Percentiles rank a stretch among this genome's conserved stretches.
These are phyloP conservation scores for Amylocystis lapponica DNA, from an alignment of 768 basidiomycete genomes.

Conservation along the genomic window DNA sequence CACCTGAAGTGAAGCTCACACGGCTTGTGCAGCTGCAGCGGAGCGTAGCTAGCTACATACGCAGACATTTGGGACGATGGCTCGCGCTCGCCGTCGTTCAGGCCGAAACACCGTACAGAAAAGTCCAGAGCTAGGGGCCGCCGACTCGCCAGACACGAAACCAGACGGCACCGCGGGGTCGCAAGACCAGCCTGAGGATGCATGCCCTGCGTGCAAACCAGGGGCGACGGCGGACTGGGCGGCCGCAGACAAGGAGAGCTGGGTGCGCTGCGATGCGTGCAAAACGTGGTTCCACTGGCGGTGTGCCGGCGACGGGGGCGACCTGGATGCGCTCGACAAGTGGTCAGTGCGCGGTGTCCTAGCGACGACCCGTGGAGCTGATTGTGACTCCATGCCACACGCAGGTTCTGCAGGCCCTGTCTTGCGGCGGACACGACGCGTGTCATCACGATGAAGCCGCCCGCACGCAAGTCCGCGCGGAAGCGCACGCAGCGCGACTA, in stretches of 20 bases:
- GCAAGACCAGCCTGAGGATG: conserved; percentile 11
- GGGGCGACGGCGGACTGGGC: conserved; percentile 25
- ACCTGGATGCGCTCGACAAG: conserved; percentile 68
- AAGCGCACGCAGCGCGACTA: conserved; percentile 75
- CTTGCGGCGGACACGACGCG: conserved; percentile 52
- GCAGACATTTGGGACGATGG: conserved; percentile 33
- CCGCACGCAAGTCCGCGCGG: conserved; percentile 75
- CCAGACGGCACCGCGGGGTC: neutral
- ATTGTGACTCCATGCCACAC: neutral
- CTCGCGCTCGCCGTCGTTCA: conserved; percentile 37
- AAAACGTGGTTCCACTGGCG: conserved; percentile 83
- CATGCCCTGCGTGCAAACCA: conserved; percentile 48
- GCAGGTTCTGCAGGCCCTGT: conserved; percentile 70
- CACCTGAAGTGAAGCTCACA: no score
- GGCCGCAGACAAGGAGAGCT: conserved; percentile 58
- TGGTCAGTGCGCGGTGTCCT: conserved; percentile 42
- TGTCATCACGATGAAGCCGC: conserved; percentile 67
- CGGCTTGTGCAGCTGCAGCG: no score
- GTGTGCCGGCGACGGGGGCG: conserved; percentile 63
- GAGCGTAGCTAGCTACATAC: no score
- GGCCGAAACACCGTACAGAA: no score
- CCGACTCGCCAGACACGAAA: conserved; percentile 7
- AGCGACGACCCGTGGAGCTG: neutral
- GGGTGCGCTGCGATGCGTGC: conserved; percentile 81
- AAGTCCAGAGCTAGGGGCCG: conserved; percentile 8